Conservation (phyloP, 2,329 filamentous ascomycete genomes). For the Cytospora mali region DNA sequence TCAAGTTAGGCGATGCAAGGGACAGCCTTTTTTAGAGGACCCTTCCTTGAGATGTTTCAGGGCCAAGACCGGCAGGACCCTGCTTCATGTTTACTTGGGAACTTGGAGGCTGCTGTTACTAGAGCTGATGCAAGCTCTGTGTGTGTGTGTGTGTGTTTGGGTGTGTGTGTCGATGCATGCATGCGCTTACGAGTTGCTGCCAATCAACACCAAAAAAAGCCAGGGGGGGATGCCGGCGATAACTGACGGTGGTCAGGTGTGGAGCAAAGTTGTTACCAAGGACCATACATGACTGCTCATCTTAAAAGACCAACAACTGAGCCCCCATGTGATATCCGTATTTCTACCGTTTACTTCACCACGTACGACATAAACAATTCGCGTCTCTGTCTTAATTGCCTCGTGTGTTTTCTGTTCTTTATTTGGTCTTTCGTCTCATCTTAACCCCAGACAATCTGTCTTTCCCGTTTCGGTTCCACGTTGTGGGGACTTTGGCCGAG, state of each 20-base stretch:
- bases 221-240: conserved; percentile 7
- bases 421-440: not conserved
- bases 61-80: not conserved
- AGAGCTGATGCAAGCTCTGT: not conserved
- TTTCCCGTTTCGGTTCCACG: not conserved
- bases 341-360: not conserved
- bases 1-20: not conserved
- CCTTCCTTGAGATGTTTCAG: not conserved
- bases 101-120: not conserved
- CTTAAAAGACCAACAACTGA: conserved; percentile 8
- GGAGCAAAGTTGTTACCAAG: conserved; percentile 4
- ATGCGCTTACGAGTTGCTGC: not conserved
- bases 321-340: not conserved
- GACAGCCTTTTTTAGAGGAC: not conserved
- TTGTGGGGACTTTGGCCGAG: conserved; percentile 16
- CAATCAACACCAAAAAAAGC: conserved; percentile 9
- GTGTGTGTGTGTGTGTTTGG: not conserved
- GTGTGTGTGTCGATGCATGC: not conserved
- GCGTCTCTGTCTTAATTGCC: not conserved
- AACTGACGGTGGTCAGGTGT: conserved; percentile 19
- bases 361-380: not conserved
- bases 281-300: conserved; percentile 10
- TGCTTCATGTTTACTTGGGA: not conserved
- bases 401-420: not conserved
- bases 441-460: conserved; percentile 9